A percentile compares a stretch with the other conserved stretches of the same genome.
Conservation (phyloP, 805 yeast species). For the Sugiyamaella mastotermitis region DNA sequence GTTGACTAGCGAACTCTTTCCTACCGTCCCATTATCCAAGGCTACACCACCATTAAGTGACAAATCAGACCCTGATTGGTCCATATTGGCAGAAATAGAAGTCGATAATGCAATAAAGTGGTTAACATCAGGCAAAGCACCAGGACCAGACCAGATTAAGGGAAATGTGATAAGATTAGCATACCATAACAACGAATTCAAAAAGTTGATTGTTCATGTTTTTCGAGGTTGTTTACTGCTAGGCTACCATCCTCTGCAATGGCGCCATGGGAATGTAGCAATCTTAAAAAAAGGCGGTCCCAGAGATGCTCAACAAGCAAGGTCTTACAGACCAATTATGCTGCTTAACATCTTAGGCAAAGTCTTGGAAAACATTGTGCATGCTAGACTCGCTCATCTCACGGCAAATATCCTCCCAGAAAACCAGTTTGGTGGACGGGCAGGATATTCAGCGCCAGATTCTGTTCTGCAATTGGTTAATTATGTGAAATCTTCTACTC, state of each 20-base stretch:
- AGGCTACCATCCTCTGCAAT: not conserved
- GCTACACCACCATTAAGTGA: not conserved
- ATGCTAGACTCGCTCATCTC: constrained; percentile 2
- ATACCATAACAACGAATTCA: not conserved
- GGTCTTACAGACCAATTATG: constrained; percentile 1
- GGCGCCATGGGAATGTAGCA: not conserved
- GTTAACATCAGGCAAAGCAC: not conserved
- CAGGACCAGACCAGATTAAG: not conserved
- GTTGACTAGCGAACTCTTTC: not conserved
- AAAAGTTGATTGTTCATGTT: not conserved
- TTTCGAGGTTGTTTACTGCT: not conserved
- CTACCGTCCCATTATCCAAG: not conserved
- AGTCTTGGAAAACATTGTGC: constrained; percentile 4
- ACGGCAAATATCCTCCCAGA: constrained; percentile 1
- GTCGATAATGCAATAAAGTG: not conserved
- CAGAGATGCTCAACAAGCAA: not conserved
- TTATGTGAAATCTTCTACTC: not conserved
- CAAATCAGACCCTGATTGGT: not conserved
- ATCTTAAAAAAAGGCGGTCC: not conserved
- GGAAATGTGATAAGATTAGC: not conserved
- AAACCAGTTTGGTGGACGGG: constrained; percentile 5
- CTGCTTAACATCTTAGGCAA: constrained; percentile 5
- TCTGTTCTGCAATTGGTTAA: constrained; percentile 2
- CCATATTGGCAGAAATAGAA: not conserved
- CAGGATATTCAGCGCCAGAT: constrained; percentile 6